These are phyloP conservation scores for Podospora sp. DNA, from an alignment of 495 filamentous ascomycete genomes.

Conservation along the genomic window DNA sequence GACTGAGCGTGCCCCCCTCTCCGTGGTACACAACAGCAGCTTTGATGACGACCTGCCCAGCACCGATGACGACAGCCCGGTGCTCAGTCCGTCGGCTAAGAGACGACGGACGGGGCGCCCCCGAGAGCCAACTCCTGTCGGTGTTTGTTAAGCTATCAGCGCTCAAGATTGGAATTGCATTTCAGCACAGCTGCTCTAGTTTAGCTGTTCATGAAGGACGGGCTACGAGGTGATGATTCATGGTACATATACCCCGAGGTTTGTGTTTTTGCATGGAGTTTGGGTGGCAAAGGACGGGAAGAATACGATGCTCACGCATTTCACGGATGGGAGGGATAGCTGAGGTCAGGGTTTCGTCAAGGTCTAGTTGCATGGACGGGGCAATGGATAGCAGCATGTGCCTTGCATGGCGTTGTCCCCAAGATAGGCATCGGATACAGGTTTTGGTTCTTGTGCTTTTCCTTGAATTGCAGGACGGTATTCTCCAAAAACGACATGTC, in stretches of 20 bases:
- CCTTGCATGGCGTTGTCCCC: neutral
- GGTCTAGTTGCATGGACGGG: neutral
- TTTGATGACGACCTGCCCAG: slow-evolving; percentile 38
- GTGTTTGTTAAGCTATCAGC: slow-evolving; percentile 31
- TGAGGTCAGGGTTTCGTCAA: neutral
- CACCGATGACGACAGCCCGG: slow-evolving; percentile 28
- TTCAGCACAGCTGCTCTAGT: neutral
- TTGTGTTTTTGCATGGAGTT: neutral
- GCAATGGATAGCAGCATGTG: neutral
- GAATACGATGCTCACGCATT: slow-evolving; percentile 15
- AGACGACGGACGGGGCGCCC: slow-evolving; percentile 33
- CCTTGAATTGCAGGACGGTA: neutral
- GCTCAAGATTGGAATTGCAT: neutral
- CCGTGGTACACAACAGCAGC: slow-evolving; percentile 36
- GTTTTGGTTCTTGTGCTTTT: neutral
- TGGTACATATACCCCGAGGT: slow-evolving; percentile 17
- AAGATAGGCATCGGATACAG: neutral
- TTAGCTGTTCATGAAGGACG: neutral
- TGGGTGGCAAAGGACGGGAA: neutral
- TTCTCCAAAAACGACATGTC: neutral
- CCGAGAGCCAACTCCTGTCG: slow-evolving; percentile 21
- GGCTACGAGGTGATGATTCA: slow-evolving; percentile 15
- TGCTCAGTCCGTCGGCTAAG: slow-evolving; percentile 40
- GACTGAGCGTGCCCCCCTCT: slow-evolving; percentile 27
- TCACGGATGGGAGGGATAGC: neutral